A percentile compares a stretch with the other conserved stretches of the same genome.
These are phyloP conservation scores for Quercus mongolica DNA, from an alignment of 306 rosid species.

Conservation along the genomic window DNA sequence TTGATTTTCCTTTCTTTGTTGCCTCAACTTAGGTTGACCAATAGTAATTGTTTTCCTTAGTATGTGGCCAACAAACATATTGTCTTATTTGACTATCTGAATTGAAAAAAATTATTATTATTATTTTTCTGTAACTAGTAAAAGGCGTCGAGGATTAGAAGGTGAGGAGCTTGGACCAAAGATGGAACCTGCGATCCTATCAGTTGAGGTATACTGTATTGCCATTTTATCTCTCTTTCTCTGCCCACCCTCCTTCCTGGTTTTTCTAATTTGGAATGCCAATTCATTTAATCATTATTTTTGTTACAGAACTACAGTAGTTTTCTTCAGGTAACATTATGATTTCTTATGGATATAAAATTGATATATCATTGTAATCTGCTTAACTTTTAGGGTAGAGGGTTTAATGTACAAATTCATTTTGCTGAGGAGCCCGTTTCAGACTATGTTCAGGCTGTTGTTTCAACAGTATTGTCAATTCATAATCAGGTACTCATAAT, in stretches of 20 bases:
- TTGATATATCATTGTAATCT: neutral
- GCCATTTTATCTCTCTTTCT: neutral
- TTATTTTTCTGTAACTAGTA: slow-evolving; percentile 38
- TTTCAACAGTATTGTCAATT: slow-evolving; percentile 71
- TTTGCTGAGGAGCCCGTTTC: slow-evolving; percentile 80
- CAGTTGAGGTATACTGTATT: slow-evolving; percentile 69
- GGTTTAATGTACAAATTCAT: slow-evolving; percentile 81
- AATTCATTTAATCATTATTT: neutral
- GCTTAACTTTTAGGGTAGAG: slow-evolving; percentile 71
- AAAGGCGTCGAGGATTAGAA: slow-evolving; percentile 55
- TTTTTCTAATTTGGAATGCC: neutral
- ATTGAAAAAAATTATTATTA: neutral
- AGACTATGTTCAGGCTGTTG: slow-evolving; percentile 76
- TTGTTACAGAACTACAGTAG: neutral
- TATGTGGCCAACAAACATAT: neutral
- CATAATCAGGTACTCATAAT: slow-evolving; percentile 64
- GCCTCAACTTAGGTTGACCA: neutral
- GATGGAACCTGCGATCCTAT: slow-evolving; percentile 74
- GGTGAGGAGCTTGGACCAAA: slow-evolving; percentile 44
- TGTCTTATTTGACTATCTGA: neutral
- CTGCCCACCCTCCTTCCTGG: neutral
- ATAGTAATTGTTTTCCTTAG: neutral
- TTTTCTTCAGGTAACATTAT: neutral
- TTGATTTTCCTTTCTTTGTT: neutral
- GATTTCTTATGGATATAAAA: slow-evolving; percentile 4